phyloP scores from a whole-genome alignment of 305 asterid species.

The Andrographis paniculata region DNA sequence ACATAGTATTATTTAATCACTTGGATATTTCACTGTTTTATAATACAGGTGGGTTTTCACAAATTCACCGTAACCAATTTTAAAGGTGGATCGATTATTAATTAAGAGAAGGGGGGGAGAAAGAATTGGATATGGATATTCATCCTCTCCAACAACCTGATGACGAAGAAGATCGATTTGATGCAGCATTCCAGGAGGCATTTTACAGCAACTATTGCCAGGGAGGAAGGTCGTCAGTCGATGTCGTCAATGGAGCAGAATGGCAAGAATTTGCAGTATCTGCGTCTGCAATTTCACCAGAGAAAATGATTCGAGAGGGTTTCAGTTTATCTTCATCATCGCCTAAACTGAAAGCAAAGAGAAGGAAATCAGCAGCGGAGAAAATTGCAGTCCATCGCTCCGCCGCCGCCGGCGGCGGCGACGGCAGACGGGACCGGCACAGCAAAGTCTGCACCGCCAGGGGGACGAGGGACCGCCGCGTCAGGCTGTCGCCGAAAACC shows the following conservation, averaged over 20 bases:
- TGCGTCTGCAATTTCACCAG: background rate
- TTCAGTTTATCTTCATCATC: slow-evolving; percentile 16
- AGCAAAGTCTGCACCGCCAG: slow-evolving; percentile 61
- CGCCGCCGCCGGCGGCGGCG: slow-evolving; percentile 32
- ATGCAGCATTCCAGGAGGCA: background rate
- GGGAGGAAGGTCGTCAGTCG: background rate
- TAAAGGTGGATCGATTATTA: too few relatives aligned
- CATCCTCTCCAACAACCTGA: too few relatives aligned
- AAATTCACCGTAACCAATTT: too few relatives aligned
- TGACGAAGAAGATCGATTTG: background rate
- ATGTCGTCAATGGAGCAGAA: slow-evolving; percentile 9
- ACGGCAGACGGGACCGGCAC: slow-evolving; percentile 56
- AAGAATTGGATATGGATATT: too few relatives aligned
- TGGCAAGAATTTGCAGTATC: slow-evolving; percentile 13
- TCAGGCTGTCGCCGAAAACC: slow-evolving; percentile 63
- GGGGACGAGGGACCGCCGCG: slow-evolving; percentile 55
- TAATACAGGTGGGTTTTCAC: too few relatives aligned
- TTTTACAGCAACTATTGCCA: background rate
- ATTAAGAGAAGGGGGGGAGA: too few relatives aligned
- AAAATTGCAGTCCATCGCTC: slow-evolving; percentile 24
- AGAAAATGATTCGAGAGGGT: background rate
- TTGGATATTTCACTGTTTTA: too few relatives aligned
- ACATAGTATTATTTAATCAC: too few relatives aligned
- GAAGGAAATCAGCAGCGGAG: slow-evolving; percentile 17
- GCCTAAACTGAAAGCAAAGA: slow-evolving; percentile 22